Conservation (phyloP, 1,284 basidiomycete species). For the Irpex lacteus region DNA sequence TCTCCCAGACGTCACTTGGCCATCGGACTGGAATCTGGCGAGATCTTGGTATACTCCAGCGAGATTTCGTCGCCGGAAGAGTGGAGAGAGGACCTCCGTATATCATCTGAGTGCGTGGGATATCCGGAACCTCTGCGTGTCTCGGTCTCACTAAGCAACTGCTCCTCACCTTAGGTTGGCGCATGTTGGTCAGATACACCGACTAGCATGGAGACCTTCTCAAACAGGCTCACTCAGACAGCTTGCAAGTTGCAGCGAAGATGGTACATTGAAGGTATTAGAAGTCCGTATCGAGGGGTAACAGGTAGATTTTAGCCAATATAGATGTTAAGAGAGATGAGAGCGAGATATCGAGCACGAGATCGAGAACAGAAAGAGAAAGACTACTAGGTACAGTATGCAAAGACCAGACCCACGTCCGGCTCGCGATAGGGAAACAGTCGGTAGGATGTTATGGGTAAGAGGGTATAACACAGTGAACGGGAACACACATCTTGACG, state of each 20-base stretch:
- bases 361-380: conserved; percentile 22
- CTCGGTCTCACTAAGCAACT: background rate
- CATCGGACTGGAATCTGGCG: conserved; percentile 71
- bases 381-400: conserved; percentile 67
- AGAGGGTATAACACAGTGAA: conserved; percentile 66
- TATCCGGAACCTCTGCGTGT: background rate
- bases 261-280: conserved; percentile 75
- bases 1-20: conserved; percentile 55
- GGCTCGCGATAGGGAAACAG: conserved; percentile 65
- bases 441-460: conserved; percentile 48
- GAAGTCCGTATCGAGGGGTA: conserved; percentile 44
- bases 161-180: conserved; percentile 42
- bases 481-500: conserved; percentile 39
- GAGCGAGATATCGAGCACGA: background rate
- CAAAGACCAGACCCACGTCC: conserved; percentile 38
- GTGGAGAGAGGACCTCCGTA: conserved; percentile 49
- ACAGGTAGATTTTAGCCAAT: conserved; percentile 36
- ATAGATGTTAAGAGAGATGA: conserved; percentile 30
- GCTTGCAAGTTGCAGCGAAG: conserved; percentile 68
- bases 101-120: conserved; percentile 44
- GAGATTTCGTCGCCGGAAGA: conserved; percentile 27
- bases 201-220: conserved; percentile 61
- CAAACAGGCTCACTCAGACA: conserved; percentile 22
- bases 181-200: conserved; percentile 69
- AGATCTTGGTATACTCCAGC: conserved; percentile 55